Percentiles rank a stretch among this genome's conserved stretches.
phyloP scores from a whole-genome alignment of 345 rosid genomes.

The Linum usitatissimum region DNA sequence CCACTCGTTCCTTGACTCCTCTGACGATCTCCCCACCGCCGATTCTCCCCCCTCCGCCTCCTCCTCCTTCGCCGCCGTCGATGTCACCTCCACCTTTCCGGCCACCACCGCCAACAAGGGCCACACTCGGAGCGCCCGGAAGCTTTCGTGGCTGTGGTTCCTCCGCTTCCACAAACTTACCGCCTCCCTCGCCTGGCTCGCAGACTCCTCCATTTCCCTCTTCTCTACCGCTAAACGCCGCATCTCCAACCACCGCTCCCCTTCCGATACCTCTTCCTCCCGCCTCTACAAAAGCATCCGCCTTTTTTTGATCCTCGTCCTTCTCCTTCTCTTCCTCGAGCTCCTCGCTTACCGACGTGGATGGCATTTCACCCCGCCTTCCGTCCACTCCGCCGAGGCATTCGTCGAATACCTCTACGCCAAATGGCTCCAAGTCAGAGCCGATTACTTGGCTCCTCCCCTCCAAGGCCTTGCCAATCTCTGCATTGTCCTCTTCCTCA shows the following conservation, averaged over 20 bases:
- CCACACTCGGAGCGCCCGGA: conserved; percentile 63
- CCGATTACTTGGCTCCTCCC: conserved; percentile 63
- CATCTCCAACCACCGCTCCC: conserved; percentile 31
- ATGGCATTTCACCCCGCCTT: conserved; percentile 87
- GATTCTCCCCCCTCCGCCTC: not conserved
- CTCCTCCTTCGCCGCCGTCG: conserved; percentile 34
- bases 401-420: conserved; percentile 51
- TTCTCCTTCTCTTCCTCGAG: conserved; percentile 54
- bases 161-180: conserved; percentile 62
- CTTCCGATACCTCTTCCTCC: conserved; percentile 34
- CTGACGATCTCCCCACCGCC: conserved; percentile 5
- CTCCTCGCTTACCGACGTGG: conserved; percentile 72
- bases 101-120: conserved; percentile 25
- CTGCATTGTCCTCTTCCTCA: conserved; percentile 68
- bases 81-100: conserved; percentile 33
- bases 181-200: conserved; percentile 42
- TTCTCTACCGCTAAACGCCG: conserved; percentile 71
- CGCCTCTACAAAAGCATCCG: conserved; percentile 50
- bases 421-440: conserved; percentile 62
- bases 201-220: conserved; percentile 30
- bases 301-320: conserved; percentile 41
- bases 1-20: conserved; percentile 23
- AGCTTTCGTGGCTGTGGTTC: conserved; percentile 54
- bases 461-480: conserved; percentile 59
- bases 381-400: conserved; percentile 46